Evolutionary conservation across 73 alveolate genomes (phyloP), one percentile per base, ranked within the genome.

Genomic region (Paramecium caudatum): DNA sequence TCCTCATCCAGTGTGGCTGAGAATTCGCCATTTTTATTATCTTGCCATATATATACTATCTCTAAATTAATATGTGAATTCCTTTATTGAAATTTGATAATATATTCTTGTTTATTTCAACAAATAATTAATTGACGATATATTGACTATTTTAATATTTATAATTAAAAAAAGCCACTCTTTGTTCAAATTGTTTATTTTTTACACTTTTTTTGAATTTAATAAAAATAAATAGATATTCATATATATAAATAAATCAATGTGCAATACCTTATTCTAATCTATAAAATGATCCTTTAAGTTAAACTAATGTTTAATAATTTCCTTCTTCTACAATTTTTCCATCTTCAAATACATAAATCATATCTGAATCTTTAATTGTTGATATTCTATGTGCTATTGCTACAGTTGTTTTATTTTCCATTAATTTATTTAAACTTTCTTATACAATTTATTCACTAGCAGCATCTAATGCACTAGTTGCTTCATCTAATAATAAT

Each of bases 401-500:
- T n/a, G 91, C 85, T 17, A 94, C 82, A 80, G 94, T 81, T 9
- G 97, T 94, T 70, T 92, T 92, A 25, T 90, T 88, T 36, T 92
- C 85, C 97, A 94, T 94, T 47, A 94, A 74, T 65, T 65, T 82
- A 82, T 94, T 93, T 43, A 94, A 82, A 80, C 93, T 88, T 27
- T 90, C 87, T 17, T 91, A 69, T 9, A 94, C 91, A 41, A 91
- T 85, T 15, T 61, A 74, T 91, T 94, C 96, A 90, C 91, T 93
- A 47, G 94, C 90, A 65, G 91, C 82, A 94, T 94, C 98, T 25
- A 94, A 82, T 39, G 97, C 97, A 69, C 95, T 85, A 2, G 98
- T 94, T 4, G 98, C 97, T 91, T 94, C 98, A 94, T 94, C 98
- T 65, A 94, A 70, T 47, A 94, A 61, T 88, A 94, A 93, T 2